Evolutionary conservation across 805 yeast genomes (phyloP).

Genomic region (Nakazawaea anatomiae): DNA sequence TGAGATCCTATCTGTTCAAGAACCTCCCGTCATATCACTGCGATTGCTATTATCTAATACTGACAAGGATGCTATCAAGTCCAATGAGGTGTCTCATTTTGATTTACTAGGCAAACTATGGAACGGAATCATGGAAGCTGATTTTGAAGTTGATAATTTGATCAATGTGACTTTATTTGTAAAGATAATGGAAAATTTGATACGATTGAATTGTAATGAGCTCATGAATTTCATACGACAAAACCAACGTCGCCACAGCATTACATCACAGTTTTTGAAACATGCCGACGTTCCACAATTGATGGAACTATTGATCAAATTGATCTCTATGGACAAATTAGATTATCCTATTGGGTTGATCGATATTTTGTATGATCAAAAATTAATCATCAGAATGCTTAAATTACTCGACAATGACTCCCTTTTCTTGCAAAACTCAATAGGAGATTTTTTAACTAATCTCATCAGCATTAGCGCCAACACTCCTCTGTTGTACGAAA

Average conservation of each 20-base stretch:
- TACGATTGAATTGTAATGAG: conserved; percentile 76
- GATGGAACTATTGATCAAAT: conserved; percentile 81
- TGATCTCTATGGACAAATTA: conserved; percentile 87
- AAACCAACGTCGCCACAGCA: conserved; percentile 19
- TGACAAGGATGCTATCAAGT: conserved; percentile 23
- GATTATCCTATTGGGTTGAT: conserved; percentile 84
- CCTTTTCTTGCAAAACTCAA: not conserved
- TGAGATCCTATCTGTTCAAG: conserved; percentile 74
- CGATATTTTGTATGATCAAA: conserved; percentile 64
- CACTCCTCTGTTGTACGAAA: conserved; percentile 28
- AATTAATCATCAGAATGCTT: conserved; percentile 60
- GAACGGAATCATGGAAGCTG: conserved; percentile 1
- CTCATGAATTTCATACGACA: conserved; percentile 65
- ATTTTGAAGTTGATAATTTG: not conserved
- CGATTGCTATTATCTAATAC: conserved; percentile 63
- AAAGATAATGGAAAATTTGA: conserved; percentile 77
- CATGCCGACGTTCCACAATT: conserved; percentile 86
- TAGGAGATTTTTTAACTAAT: conserved; percentile 82
- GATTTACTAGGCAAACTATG: conserved; percentile 3
- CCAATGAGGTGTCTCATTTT: conserved; percentile 3
- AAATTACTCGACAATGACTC: conserved; percentile 46
- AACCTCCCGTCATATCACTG: conserved; percentile 69
- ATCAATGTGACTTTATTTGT: conserved; percentile 38
- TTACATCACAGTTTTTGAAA: conserved; percentile 69
- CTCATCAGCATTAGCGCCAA: conserved; percentile 51